Percentiles rank a stretch among this genome's conserved stretches.
Conservation (phyloP, 345 rosid genomes). For the Viola odorata region DNA sequence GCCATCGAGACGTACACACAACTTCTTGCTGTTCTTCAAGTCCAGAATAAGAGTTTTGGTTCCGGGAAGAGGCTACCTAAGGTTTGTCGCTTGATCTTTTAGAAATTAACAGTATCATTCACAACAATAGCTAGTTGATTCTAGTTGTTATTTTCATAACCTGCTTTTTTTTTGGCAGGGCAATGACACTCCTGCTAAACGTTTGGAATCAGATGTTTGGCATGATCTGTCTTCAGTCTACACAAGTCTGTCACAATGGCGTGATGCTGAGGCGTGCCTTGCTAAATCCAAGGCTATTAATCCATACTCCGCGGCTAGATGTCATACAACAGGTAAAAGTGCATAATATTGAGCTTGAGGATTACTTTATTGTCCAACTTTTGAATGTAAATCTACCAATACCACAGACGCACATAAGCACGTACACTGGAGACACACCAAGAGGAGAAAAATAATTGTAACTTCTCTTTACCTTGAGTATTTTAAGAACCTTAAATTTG, state of each 20-base stretch:
- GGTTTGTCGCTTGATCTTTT: slow-evolving; percentile 29
- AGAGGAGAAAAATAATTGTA: neutral
- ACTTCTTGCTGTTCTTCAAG: slow-evolving; percentile 71
- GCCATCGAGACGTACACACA: slow-evolving; percentile 61
- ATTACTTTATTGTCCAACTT: neutral
- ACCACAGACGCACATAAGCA: too few relatives aligned
- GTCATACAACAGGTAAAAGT: slow-evolving; percentile 45
- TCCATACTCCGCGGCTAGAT: slow-evolving; percentile 48
- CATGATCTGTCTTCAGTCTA: slow-evolving; percentile 67
- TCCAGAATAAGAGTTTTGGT: slow-evolving; percentile 51
- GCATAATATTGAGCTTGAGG: neutral
- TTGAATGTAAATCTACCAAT: too few relatives aligned
- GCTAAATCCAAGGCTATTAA: slow-evolving; percentile 57
- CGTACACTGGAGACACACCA: too few relatives aligned
- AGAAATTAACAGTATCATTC: neutral
- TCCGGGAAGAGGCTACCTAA: slow-evolving; percentile 39
- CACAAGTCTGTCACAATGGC: slow-evolving; percentile 56
- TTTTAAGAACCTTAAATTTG: neutral
- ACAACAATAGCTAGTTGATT: neutral
- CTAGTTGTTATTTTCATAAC: neutral
- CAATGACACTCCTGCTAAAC: slow-evolving; percentile 27
- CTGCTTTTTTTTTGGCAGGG: slow-evolving; percentile 28
- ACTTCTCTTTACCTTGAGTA: neutral
- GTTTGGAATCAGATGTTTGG: slow-evolving; percentile 67
- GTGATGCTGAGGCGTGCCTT: slow-evolving; percentile 74